Evolutionary conservation across 2,329 filamentous ascomycete species (phyloP), one percentile per base, ranked within the genome.

Genomic region (Rhexocercosporidium sp.): DNA sequence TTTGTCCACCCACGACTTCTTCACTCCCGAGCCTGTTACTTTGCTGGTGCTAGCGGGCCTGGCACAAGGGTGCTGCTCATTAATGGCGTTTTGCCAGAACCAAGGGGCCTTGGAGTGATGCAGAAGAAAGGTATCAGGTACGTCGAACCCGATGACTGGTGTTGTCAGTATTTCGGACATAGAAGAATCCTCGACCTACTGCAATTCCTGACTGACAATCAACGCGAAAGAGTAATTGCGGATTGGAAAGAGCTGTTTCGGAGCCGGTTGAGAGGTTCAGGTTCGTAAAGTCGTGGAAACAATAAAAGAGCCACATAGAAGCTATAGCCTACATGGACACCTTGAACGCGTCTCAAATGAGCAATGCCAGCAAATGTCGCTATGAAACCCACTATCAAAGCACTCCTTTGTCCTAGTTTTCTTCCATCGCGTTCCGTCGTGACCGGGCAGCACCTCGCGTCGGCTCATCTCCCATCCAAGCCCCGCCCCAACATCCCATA

Each of bases 151-250:
- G 27, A 14, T 11, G 18, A n/a, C 9, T 11, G 31, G 31, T 9
- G 3, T 27, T 31, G 14, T 46, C 14, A 18, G 14, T 11, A n/a
- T 31, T 14, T 25, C 51, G 20, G 14, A 54, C 18, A 31, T 31
- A 5, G 83, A 27, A 81, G 27, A 83, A 86, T 74, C 64, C 83
- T 81, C 14, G 84, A 87, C 73, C 64, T 87, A 69, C 77, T 82
- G 54, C 81, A 86, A 79, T 82, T 85, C 80, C 80, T 81, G 3
- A 71, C 85, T 6, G 83, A 84, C 59, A 85, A 84, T 68, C 79
- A 79, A 2, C 80, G 80, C 69, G 84, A 86, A 75, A 77, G 83
- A 22, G 78, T 79, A 0, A 78, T 80, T 0, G 76, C 79, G n/a
- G 81, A 80, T 4, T 86, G 83, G 81, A 79, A 78, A 71, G 74